These are phyloP conservation scores for Catharanthus roseus DNA, from an alignment of 257 asterid species.

Conservation along the genomic window DNA sequence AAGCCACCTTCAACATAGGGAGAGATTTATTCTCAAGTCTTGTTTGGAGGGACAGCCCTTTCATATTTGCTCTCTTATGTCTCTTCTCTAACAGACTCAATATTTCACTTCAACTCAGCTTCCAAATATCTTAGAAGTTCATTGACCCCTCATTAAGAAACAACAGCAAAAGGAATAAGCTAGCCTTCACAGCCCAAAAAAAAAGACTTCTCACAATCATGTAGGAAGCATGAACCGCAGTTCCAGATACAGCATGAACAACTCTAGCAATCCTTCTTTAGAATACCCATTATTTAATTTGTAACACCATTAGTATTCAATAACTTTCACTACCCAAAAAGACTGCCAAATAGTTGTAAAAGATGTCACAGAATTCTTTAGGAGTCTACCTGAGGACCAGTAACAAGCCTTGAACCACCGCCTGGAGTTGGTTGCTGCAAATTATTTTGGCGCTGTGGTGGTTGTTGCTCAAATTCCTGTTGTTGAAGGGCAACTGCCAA, in stretches of 20 bases:
- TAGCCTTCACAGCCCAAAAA: not conserved
- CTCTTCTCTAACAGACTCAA: not conserved
- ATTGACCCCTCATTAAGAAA: no score
- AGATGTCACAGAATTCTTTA: not conserved
- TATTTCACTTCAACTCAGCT: not conserved
- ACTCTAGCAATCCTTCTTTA: not conserved
- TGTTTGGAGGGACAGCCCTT: not conserved
- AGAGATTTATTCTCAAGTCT: not conserved
- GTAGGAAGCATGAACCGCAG: not conserved
- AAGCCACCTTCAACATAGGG: not conserved
- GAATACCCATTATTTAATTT: not conserved
- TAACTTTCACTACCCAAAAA: not conserved
- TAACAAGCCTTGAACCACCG: slow-evolving; percentile 54
- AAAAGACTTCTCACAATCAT: not conserved
- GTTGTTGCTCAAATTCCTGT: slow-evolving; percentile 82
- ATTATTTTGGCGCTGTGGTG: slow-evolving; percentile 33
- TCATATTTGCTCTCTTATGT: not conserved
- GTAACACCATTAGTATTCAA: not conserved
- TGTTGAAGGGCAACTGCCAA: slow-evolving; percentile 96
- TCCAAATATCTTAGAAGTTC: not conserved
- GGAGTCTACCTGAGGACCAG: slow-evolving; percentile 71
- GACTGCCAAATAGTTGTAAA: not conserved
- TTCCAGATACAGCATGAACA: not conserved
- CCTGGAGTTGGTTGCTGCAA: slow-evolving; percentile 39
- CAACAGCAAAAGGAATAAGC: not conserved